phyloP scores from a whole-genome alignment of 1,284 basidiomycete genomes.

The Tremellales sp. region DNA sequence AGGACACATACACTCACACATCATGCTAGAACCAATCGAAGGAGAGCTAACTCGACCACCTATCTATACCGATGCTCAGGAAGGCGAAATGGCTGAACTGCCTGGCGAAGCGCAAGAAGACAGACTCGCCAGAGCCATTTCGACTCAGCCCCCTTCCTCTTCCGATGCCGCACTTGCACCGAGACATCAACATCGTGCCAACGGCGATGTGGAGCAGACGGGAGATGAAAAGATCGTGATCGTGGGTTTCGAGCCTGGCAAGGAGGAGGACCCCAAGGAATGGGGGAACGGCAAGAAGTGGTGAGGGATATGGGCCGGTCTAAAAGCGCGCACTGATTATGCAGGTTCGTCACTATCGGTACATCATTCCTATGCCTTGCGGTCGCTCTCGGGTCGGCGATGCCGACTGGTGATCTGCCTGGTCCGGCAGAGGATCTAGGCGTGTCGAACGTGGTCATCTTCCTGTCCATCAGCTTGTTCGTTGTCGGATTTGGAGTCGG shows the following conservation, averaged over 20 bases:
- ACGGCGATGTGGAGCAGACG: no score
- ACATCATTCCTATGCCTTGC: slow-evolving; percentile 32
- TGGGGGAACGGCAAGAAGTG: slow-evolving; percentile 35
- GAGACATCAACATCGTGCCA: no score
- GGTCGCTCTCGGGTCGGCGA: slow-evolving; percentile 49
- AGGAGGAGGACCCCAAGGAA: slow-evolving; percentile 30
- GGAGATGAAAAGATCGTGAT: slow-evolving; percentile 11
- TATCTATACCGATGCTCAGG: slow-evolving; percentile 26
- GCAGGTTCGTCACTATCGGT: slow-evolving; percentile 29
- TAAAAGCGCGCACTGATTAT: not conserved
- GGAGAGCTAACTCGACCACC: slow-evolving; percentile 37
- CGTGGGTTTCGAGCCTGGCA: slow-evolving; percentile 28
- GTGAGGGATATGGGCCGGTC: slow-evolving; percentile 17
- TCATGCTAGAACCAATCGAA: slow-evolving; percentile 36
- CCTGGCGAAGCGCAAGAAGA: slow-evolving; percentile 25
- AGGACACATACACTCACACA: not conserved
- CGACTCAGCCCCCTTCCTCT: no score
- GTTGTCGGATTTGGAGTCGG: slow-evolving; percentile 51
- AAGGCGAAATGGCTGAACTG: slow-evolving; percentile 20
- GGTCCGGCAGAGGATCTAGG: slow-evolving; percentile 41
- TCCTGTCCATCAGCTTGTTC: slow-evolving; percentile 49
- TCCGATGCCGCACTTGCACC: no score
- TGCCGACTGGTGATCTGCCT: slow-evolving; percentile 50
- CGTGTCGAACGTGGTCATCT: slow-evolving; percentile 47
- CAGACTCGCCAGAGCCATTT: no score